Evolutionary conservation across 2,329 filamentous ascomycete genomes (phyloP).

Genomic region (Aureobasidium lini): DNA sequence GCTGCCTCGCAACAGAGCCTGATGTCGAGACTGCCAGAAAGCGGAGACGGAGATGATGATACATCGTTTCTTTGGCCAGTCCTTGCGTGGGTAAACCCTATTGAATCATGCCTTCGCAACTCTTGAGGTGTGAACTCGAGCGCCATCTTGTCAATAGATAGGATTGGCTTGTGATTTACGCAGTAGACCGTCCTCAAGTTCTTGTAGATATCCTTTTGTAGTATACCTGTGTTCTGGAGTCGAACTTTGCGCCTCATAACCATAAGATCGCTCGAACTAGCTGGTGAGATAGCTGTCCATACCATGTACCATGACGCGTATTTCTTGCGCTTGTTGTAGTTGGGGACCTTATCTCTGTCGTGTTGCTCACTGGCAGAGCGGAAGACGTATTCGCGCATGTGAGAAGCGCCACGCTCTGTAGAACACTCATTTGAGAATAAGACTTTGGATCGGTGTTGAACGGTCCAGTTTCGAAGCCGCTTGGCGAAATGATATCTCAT

Average conservation of each 20-base stretch:
- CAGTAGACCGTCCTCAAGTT: not conserved
- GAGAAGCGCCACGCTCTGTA: not conserved
- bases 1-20: too few species aligned
- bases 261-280: not conserved
- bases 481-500: not conserved
- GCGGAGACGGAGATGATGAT: too few species aligned
- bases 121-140: not conserved
- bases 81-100: too few species aligned
- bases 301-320: slow-evolving; percentile 2
- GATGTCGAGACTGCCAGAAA: too few species aligned
- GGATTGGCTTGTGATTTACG: not conserved
- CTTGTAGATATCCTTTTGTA: not conserved
- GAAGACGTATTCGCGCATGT: not conserved
- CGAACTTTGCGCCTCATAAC: not conserved
- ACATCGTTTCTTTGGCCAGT: too few species aligned
- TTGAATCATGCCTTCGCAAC: not conserved
- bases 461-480: not conserved
- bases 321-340: not conserved
- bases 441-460: not conserved
- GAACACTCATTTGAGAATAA: slow-evolving; percentile 5
- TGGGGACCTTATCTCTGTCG: not conserved
- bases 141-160: not conserved
- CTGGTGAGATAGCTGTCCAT: not conserved
- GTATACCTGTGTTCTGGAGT: not conserved
- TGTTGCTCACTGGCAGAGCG: not conserved